Conservation (phyloP, 1,139 yeast species). For the Taiozyma onychis region DNA sequence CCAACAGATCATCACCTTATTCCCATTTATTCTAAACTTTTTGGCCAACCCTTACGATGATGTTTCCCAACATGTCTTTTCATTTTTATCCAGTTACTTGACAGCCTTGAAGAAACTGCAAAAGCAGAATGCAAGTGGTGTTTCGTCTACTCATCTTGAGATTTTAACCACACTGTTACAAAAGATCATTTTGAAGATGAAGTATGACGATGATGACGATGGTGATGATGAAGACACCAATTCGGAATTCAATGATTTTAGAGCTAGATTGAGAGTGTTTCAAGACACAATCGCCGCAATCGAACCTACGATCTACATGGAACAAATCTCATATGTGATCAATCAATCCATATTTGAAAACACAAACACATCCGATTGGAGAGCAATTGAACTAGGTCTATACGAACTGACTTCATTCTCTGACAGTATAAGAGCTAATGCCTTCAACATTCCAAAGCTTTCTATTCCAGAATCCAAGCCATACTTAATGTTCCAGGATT, state of each 20-base stretch:
- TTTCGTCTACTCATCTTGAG: conserved; percentile 34
- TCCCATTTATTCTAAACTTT: conserved; percentile 71
- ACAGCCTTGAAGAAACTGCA: conserved; percentile 56
- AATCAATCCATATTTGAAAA: conserved; percentile 46
- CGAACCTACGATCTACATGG: conserved; percentile 66
- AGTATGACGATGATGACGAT: conserved; percentile 70
- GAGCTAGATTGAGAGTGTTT: conserved; percentile 66
- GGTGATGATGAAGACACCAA: conserved; percentile 65
- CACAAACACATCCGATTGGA: conserved; percentile 48
- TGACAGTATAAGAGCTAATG: conserved; percentile 72
- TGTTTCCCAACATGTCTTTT: conserved; percentile 75
- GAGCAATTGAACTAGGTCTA: conserved; percentile 78
- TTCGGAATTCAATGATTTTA: conserved; percentile 68
- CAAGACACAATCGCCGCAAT: conserved; percentile 83
- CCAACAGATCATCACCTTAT: conserved; percentile 48
- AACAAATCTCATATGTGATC: conserved; percentile 62
- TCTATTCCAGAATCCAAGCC: conserved; percentile 61
- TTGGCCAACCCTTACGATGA: conserved; percentile 85
- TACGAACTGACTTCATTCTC: conserved; percentile 74
- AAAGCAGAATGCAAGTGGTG: conserved; percentile 29
- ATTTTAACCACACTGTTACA: conserved; percentile 59
- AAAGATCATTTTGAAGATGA: conserved; percentile 72
- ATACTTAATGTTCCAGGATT: conserved; percentile 45
- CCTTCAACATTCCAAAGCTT: conserved; percentile 60
- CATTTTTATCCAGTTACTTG: conserved; percentile 71